These are phyloP conservation scores for Globisporangium nagaii DNA, from an alignment of 352 stramenopile species.

Conservation along the genomic window DNA sequence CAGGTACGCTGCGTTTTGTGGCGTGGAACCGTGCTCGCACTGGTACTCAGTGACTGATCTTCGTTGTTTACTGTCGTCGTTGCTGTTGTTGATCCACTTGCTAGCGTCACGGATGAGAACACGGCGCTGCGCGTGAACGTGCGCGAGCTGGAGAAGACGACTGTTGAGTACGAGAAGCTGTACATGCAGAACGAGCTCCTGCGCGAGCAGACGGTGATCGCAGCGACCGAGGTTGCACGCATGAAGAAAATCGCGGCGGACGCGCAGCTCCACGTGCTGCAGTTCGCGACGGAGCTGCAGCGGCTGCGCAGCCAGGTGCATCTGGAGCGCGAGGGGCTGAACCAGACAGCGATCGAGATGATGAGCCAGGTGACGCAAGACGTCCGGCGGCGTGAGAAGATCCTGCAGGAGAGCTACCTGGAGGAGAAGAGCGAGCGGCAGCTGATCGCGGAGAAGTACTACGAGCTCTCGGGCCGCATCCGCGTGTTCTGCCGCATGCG, in stretches of 20 bases:
- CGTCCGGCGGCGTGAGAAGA: slow-evolving; percentile 40
- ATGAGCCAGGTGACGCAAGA: slow-evolving; percentile 39
- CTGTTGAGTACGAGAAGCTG: slow-evolving; percentile 43
- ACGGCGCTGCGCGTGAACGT: slow-evolving; percentile 42
- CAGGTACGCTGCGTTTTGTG: too few relatives aligned
- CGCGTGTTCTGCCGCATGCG: slow-evolving; percentile 90
- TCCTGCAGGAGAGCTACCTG: slow-evolving; percentile 61
- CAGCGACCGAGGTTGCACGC: slow-evolving; percentile 34
- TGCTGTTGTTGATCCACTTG: slow-evolving; percentile 5
- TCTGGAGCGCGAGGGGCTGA: slow-evolving; percentile 25
- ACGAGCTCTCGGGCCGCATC: slow-evolving; percentile 91
- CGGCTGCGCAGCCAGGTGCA: slow-evolving; percentile 35
- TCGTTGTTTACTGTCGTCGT: neutral
- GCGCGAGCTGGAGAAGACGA: slow-evolving; percentile 38
- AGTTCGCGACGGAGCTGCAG: slow-evolving; percentile 32
- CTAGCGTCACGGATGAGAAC: slow-evolving; percentile 65
- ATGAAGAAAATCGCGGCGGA: slow-evolving; percentile 30
- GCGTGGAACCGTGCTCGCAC: too few relatives aligned
- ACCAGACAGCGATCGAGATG: slow-evolving; percentile 27
- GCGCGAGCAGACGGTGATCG: slow-evolving; percentile 39
- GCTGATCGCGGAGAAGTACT: slow-evolving; percentile 84
- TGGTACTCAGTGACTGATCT: neutral
- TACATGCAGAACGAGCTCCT: slow-evolving; percentile 61
- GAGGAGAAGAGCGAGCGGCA: slow-evolving; percentile 74
- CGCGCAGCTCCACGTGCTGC: slow-evolving; percentile 24